These are phyloP conservation scores for Pichia deserticola DNA, from an alignment of 805 yeast species.

Conservation along the genomic window DNA sequence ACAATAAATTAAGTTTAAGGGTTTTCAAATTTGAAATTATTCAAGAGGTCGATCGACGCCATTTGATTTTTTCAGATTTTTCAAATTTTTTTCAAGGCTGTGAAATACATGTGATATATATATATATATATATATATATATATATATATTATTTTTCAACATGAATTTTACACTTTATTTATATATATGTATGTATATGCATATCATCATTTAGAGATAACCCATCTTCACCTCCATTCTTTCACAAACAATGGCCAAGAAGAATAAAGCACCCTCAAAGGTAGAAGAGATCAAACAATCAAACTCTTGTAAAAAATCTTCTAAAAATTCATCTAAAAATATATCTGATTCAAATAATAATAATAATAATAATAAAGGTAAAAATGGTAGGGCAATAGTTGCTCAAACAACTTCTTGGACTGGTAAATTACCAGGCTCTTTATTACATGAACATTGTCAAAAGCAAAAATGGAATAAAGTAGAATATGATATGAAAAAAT, in stretches of 20 bases:
- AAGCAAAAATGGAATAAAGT: slow-evolving; percentile 86
- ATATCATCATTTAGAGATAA: not conserved
- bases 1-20: too few species aligned
- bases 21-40: too few species aligned
- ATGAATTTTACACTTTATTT: not conserved
- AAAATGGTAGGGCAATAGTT: slow-evolving; percentile 38
- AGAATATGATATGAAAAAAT: slow-evolving; percentile 57
- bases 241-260: slow-evolving; percentile 14
- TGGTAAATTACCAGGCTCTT: slow-evolving; percentile 84
- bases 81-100: too few species aligned
- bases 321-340: slow-evolving; percentile 4
- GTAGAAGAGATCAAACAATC: not conserved
- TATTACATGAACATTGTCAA: slow-evolving; percentile 82
- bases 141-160: too few species aligned
- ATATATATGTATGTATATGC: not conserved
- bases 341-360: not conserved
- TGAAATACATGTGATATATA: too few species aligned
- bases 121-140: too few species aligned
- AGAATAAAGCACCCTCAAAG: not conserved
- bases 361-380: slow-evolving; percentile 3
- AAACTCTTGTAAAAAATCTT: not conserved
- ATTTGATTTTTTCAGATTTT: too few species aligned
- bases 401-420: slow-evolving; percentile 81
- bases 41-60: too few species aligned
- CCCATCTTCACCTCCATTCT: too few species aligned